Conservation (phyloP, 805 yeast genomes). For the Pichia exigua region DNA sequence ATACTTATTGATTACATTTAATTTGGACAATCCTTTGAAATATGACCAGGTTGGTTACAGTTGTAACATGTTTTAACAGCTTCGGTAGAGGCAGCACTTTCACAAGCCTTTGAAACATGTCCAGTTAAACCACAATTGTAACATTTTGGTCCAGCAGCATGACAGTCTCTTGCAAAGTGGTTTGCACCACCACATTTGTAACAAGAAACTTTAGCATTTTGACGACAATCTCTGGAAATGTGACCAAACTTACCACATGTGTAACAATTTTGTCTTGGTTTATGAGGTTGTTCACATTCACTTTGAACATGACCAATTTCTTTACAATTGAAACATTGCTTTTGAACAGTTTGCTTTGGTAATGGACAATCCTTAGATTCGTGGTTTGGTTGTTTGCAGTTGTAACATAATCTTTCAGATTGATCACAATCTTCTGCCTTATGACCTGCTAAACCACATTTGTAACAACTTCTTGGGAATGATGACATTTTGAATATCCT, state of each 20-base stretch:
- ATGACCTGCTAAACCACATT: conserved; percentile 90
- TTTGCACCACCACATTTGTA: conserved; percentile 91
- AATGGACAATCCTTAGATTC: conserved; percentile 83
- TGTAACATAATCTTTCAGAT: conserved; percentile 82
- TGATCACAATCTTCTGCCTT: conserved; percentile 83
- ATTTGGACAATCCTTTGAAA: conserved; percentile 63
- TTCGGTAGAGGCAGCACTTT: conserved; percentile 31
- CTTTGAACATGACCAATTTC: conserved; percentile 82
- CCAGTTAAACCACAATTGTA: conserved; percentile 90
- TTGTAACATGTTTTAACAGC: conserved; percentile 58
- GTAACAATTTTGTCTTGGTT: conserved; percentile 63
- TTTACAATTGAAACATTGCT: conserved; percentile 92
- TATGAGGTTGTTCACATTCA: conserved; percentile 65
- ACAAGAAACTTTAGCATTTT: conserved; percentile 45
- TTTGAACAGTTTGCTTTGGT: conserved; percentile 76
- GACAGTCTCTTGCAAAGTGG: conserved; percentile 90
- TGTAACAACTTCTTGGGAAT: conserved; percentile 71
- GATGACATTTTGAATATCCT: conserved; percentile 12
- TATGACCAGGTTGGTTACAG: conserved; percentile 78
- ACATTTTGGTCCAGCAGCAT: conserved; percentile 60
- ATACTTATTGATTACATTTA: neutral
- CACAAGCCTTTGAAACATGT: conserved; percentile 82
- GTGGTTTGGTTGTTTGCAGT: conserved; percentile 86
- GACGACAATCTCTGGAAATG: conserved; percentile 66
- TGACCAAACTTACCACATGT: conserved; percentile 74